Conservation (phyloP, 2,329 filamentous ascomycete species). For the Fusarium cicatricum region DNA sequence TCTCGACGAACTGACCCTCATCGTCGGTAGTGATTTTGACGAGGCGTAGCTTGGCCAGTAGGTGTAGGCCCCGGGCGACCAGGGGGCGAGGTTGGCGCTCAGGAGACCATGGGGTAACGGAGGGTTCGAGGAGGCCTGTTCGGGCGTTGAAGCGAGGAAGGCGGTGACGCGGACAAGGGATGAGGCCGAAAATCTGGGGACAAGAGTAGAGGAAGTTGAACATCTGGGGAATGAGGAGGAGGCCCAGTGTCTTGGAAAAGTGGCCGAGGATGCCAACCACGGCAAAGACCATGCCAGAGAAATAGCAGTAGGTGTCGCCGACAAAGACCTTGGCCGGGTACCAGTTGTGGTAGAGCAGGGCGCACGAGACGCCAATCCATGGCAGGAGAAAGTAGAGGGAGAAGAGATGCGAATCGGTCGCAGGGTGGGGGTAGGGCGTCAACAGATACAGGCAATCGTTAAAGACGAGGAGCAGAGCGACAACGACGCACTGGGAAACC, state of each 20-base stretch:
- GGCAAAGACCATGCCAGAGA: slow-evolving; percentile 98
- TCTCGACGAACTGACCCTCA: slow-evolving; percentile 76
- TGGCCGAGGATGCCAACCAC: slow-evolving; percentile 96
- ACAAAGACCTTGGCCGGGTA: slow-evolving; percentile 96
- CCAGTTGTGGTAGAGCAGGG: slow-evolving; percentile 91
- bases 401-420: slow-evolving; percentile 94
- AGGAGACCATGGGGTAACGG: slow-evolving; percentile 76
- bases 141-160: slow-evolving; percentile 87
- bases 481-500: slow-evolving; percentile 90
- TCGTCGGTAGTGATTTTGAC: slow-evolving; percentile 73
- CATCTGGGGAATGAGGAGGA: slow-evolving; percentile 91
- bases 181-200: slow-evolving; percentile 87
- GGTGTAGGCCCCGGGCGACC: slow-evolving; percentile 69
- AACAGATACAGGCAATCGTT: slow-evolving; percentile 92
- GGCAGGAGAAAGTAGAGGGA: slow-evolving; percentile 94
- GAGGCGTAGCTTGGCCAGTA: slow-evolving; percentile 74
- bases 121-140: slow-evolving; percentile 86
- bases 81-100: slow-evolving; percentile 72
- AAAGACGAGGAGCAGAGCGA: slow-evolving; percentile 81
- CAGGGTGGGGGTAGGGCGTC: slow-evolving; percentile 86
- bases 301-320: slow-evolving; percentile 99
- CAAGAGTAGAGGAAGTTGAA: slow-evolving; percentile 96
- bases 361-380: slow-evolving; percentile 90
- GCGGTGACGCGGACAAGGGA: slow-evolving; percentile 93
- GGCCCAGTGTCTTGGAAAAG: slow-evolving; percentile 94